A percentile compares a stretch with the other conserved stretches of the same genome.
Evolutionary conservation across 805 yeast species (phyloP).

Genomic region (Starmera amethionina): DNA sequence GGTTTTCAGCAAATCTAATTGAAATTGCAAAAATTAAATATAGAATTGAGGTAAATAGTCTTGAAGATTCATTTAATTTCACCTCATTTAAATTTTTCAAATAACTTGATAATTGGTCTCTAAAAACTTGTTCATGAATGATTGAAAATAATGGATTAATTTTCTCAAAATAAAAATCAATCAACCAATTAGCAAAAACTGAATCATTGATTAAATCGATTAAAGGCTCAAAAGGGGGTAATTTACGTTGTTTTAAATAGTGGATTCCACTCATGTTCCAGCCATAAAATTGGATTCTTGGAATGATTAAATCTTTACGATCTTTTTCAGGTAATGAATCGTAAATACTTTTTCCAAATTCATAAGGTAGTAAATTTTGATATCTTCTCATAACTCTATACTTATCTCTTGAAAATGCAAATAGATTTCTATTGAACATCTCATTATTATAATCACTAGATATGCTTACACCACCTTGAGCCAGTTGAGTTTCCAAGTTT

Average conservation of each 20-base stretch:
- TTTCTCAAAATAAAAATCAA: constrained; percentile 33
- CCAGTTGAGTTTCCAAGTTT: constrained; percentile 25
- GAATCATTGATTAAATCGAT: constrained; percentile 14
- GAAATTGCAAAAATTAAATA: constrained; percentile 39
- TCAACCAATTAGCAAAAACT: constrained; percentile 22
- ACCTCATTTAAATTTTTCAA: constrained; percentile 15
- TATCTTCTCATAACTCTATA: constrained; percentile 39
- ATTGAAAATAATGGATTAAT: constrained; percentile 45
- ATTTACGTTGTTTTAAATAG: constrained; percentile 29
- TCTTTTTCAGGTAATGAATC: constrained; percentile 24
- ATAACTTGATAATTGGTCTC: constrained; percentile 33
- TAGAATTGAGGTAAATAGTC: constrained; percentile 42
- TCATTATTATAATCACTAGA: constrained; percentile 8
- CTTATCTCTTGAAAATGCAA: constrained; percentile 27
- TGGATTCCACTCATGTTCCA: constrained; percentile 58
- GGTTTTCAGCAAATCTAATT: constrained; percentile 39
- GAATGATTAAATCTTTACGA: constrained; percentile 27
- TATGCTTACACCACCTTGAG: neutral
- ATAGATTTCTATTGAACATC: constrained; percentile 12
- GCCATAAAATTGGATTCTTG: constrained; percentile 51
- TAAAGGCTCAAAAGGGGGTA: constrained; percentile 17
- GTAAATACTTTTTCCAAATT: constrained; percentile 26
- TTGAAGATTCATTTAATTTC: constrained; percentile 19
- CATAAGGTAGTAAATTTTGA: constrained; percentile 31
- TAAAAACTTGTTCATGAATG: constrained; percentile 42